Evolutionary conservation across 2,329 filamentous ascomycete genomes (phyloP), one percentile per base, ranked within the genome.

Genomic region (Ploettnerulaceae sp.): DNA sequence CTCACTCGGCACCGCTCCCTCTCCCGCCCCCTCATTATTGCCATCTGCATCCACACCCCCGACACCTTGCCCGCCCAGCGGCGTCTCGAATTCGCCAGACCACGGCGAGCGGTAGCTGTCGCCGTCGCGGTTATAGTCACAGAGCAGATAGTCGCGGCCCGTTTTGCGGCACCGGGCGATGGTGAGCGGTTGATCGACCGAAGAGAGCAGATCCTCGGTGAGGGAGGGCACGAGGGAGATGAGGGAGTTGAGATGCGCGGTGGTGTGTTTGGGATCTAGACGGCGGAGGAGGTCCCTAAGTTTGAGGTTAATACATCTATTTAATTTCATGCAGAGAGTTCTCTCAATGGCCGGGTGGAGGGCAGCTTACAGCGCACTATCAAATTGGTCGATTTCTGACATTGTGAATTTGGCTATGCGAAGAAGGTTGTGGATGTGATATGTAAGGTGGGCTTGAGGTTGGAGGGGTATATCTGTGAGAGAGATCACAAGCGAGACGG

Each of bases 81-180:
- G 86, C 14, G 91, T 93, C 66, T 97, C 89, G 68, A 98, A 98
- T 69, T 95, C 86, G 71, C 97, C 97, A 71, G 85, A 93, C 93
- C 93, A 98, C n/a, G 93, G 93, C 56, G 88, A 95, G 53, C 93
- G 86, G 77, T 95, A 95, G 70, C 86, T 94, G 72, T 96, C 91
- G 53, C 93, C 93, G 70, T 98, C 93, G 56, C 93, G 90, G 77
- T 98, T 98, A 78, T 98, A 98, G 77, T 98, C 93, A 76, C 93
- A 98, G 63, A 96, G 86, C 41, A 98, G 81, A 73, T 95, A 98
- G 71, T 97, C 93, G 58, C 91, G 86, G 60, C 89, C 89, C 24
- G 88, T 86, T 69, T 90, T 86, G 59, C 81, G 81, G 75, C 93
- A 97, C 57, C 87, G 85, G 60, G 85, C 83, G 54, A 94, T 79